Evolutionary conservation across 208 protist genomes (phyloP), one percentile per base, ranked within the genome.

Genomic region (Leishmania major): DNA sequence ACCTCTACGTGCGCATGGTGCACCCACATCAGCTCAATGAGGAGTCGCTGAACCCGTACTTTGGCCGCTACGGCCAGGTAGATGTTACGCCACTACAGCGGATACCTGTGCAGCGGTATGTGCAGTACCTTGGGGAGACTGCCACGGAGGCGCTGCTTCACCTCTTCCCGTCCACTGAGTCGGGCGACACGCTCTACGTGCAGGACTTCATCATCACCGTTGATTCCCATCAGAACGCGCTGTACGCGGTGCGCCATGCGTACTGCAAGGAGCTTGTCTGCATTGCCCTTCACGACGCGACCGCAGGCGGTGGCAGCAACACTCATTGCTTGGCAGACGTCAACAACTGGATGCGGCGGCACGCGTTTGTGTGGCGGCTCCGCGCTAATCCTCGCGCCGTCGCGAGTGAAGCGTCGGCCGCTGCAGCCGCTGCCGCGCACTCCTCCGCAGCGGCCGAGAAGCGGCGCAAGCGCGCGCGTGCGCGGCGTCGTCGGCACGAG

Each of bases 51-150:
- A 97, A 97, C 84, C 84, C 92, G 11, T 97, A 90, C 86, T 96
- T 97, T 90, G 94, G 94, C 67, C 94, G 94, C 51, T 97, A 97
- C 78, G 94, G 94, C 19, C 94, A 97, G 88, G 91, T 95, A 11
- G 89, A 88, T 60, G 92, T 88, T 71, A 82, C 66, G 59, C 71
- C 91, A n/a, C 62, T 94, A 37, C 86, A 86, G 55, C 88, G 88
- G 67, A 76, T 82, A n/a, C 73, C 81, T 22, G 75, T 94, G 40
- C 59, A 51, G 55, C 83, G 91, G 73, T 84, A 62, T 37, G 59
- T 67, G 31, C 69, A 57, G 2, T 51, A 75, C 35, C 67, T 88
- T n/a, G 81, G 80, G 43, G 79, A 87, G 67, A 60, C 79, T 13
- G 77, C 47, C 59, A 69, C 78, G n/a, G 66, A 76, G 40, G 80